These are phyloP conservation scores for Hyphopichia fennica DNA, from an alignment of 1,139 yeast species.

Conservation along the genomic window DNA sequence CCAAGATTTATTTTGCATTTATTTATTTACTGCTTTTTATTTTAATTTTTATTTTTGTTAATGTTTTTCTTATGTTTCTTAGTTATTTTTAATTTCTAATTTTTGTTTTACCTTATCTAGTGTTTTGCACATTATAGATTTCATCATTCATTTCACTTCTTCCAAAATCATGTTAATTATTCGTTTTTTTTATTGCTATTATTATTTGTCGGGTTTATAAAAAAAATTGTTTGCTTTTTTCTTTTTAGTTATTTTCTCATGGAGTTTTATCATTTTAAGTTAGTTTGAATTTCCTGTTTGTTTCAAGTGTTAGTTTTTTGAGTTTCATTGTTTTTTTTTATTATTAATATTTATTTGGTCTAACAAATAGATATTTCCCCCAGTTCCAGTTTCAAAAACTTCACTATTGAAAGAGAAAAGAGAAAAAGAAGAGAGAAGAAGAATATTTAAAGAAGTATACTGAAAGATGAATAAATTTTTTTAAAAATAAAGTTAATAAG, in stretches of 20 bases:
- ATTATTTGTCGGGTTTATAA: background rate
- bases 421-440: background rate
- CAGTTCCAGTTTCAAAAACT: background rate
- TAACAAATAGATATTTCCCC: too few relatives aligned
- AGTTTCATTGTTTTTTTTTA: background rate
- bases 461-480: background rate
- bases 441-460: background rate
- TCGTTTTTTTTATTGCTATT: background rate
- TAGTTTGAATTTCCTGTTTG: background rate
- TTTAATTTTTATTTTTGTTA: background rate
- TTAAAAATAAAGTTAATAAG: slow-evolving; percentile 1
- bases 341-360: too few relatives aligned
- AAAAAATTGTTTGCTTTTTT: background rate
- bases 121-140: slow-evolving; percentile 7
- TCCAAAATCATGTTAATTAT: slow-evolving; percentile 2
- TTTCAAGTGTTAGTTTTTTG: background rate
- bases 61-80: background rate
- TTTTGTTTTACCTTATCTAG: slow-evolving; percentile 2
- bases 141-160: slow-evolving; percentile 7
- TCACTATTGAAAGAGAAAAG: background rate
- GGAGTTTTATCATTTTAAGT: background rate
- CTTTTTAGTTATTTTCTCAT: background rate
- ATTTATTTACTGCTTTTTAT: slow-evolving; percentile 17
- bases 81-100: background rate
- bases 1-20: slow-evolving; percentile 17